Base-by-base conservation (phyloP, 768 basidiomycete species). In the Trametes villosa region DNA sequence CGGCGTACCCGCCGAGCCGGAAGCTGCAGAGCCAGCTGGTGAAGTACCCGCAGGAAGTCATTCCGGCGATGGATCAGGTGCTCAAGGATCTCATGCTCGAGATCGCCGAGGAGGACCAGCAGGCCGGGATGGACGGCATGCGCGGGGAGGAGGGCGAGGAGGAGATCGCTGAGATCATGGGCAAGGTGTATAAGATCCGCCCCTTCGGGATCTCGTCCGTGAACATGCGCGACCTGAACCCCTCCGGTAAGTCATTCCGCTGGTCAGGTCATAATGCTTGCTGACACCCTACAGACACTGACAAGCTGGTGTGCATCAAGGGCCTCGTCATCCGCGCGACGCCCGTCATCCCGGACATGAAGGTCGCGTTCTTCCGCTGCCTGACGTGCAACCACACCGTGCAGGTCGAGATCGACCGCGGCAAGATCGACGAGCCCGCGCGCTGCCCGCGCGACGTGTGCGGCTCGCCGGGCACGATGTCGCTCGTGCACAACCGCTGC, bases 261-360 rank as follows among this genome's bases (percentile, higher is more conserved):
- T 9, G 1, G 9, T 42, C 29, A 57, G 12, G 51, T 20, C 42
- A 53, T 40, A 11, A 46, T 49, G 22, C 22, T 60, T 34, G 33
- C 38, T 46, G 26, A 45, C 29, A 29, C 12, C 12, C 29, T 29
- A 33, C 62, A 98, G 97, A 99, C 70, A 99, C 97, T 67, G 97
- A 99, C 82, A 97, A 98, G 75, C 87, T 99, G 20, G 91, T 97
- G 20, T 89, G 86, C 57, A 90, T 99, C 78, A 97, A 96, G 73
- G 97, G 97, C 58, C 86, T 99, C 8, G 94, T 98, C 68, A 98
- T 99, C 62, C 91, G 97, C 24, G 92, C 96, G 0, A 98, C 97
- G 0, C 94, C 96, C 12, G 91, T 99, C 68, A 98, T 98, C 60
- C 97, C 97, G 4, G 97, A 99, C 75, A 98, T 99, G 97, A 96